A percentile compares a stretch with the other conserved stretches of the same genome.
Conservation (phyloP, 352 stramenopile species). For the Globisporangium alternatum region DNA sequence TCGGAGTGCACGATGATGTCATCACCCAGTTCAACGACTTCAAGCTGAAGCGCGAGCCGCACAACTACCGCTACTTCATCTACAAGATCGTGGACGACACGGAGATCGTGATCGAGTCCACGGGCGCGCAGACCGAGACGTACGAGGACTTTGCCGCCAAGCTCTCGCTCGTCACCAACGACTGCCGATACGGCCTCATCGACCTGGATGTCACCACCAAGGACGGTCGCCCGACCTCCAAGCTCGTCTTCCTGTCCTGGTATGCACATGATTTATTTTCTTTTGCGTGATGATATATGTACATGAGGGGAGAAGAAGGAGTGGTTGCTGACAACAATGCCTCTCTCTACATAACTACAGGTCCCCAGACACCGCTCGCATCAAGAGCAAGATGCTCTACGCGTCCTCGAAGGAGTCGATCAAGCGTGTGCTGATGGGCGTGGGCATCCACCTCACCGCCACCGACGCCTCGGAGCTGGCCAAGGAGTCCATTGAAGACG, state of each 20-base stretch:
- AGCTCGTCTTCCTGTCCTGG: slow-evolving; percentile 92
- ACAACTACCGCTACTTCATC: slow-evolving; percentile 95
- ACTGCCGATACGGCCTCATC: slow-evolving; percentile 88
- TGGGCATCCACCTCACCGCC: slow-evolving; percentile 94
- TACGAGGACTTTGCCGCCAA: slow-evolving; percentile 89
- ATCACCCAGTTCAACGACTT: slow-evolving; percentile 94
- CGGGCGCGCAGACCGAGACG: slow-evolving; percentile 64
- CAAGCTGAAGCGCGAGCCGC: slow-evolving; percentile 91
- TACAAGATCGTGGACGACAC: slow-evolving; percentile 94
- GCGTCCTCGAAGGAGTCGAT: slow-evolving; percentile 93
- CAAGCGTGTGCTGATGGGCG: slow-evolving; percentile 92
- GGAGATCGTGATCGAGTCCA: slow-evolving; percentile 92
- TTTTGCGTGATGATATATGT: background rate
- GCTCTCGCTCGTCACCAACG: slow-evolving; percentile 66
- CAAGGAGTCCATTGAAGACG: slow-evolving; percentile 74
- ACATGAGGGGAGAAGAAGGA: background rate
- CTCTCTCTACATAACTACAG: slow-evolving; percentile 21
- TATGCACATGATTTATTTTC: slow-evolving; percentile 19
- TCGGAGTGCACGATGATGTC: slow-evolving; percentile 92
- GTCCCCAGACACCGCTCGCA: slow-evolving; percentile 90
- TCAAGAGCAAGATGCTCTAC: slow-evolving; percentile 97
- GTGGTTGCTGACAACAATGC: background rate
- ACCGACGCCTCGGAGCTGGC: slow-evolving; percentile 90
- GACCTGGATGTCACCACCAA: slow-evolving; percentile 89
- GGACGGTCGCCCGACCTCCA: slow-evolving; percentile 86